These are phyloP conservation scores for Citeromyces nyonsensis DNA, from an alignment of 805 yeast genomes.

Conservation along the genomic window DNA sequence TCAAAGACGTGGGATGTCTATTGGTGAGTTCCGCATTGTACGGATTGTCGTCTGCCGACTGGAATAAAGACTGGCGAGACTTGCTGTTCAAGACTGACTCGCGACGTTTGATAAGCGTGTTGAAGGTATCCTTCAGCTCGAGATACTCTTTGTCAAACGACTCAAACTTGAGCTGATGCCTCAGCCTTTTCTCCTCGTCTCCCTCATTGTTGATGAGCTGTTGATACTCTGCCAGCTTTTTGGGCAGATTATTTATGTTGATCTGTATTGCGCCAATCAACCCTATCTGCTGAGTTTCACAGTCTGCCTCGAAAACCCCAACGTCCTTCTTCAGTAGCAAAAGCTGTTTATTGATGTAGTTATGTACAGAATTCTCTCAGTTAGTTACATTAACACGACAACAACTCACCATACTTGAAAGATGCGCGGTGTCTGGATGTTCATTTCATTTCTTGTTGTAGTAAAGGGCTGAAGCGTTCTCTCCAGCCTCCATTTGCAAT, in stretches of 20 bases:
- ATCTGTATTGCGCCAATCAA: constrained; percentile 52
- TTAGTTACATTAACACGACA: constrained; percentile 13
- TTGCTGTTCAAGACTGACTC: constrained; percentile 32
- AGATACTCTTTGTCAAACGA: constrained; percentile 34
- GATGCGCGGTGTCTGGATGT: constrained; percentile 7
- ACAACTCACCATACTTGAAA: constrained; percentile 14
- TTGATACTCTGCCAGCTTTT: constrained; percentile 43
- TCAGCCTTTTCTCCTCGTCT: constrained; percentile 33
- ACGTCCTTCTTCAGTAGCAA: constrained; percentile 59
- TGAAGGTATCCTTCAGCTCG: constrained; percentile 33
- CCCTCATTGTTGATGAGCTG: constrained; percentile 36
- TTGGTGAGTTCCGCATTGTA: constrained; percentile 16
- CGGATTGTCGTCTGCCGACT: constrained; percentile 32
- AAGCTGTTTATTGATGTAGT: constrained; percentile 81
- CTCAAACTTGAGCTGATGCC: constrained; percentile 43
- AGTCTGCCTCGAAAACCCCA: constrained; percentile 44
- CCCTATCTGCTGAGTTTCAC: constrained; percentile 59
- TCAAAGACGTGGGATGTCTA: constrained; percentile 4
- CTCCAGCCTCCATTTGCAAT: not conserved
- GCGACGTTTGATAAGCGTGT: constrained; percentile 34
- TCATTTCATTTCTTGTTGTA: too few species aligned
- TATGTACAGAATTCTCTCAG: constrained; percentile 65
- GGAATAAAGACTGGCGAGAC: constrained; percentile 37
- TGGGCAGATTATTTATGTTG: constrained; percentile 55
- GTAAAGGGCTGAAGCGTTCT: not conserved